Evolutionary conservation across 139 green algal genomes (phyloP).

Genomic region (Dunaliella primolecta): DNA sequence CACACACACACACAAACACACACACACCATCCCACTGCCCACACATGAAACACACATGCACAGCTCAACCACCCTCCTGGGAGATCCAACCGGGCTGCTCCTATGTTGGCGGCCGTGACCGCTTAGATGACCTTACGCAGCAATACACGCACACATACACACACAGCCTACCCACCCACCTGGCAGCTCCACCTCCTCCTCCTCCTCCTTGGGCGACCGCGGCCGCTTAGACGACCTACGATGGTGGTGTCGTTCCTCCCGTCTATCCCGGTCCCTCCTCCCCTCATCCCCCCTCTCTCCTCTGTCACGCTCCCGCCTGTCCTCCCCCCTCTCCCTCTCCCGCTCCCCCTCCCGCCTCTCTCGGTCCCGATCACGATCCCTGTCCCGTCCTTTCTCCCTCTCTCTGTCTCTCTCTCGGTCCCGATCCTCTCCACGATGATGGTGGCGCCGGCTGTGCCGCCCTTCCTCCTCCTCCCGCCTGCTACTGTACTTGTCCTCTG

Average conservation of each 20-base stretch:
- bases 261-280: not conserved
- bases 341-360: not conserved
- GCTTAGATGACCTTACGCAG: too few species aligned
- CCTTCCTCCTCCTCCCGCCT: not conserved
- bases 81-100: too few species aligned
- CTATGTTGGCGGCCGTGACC: too few species aligned
- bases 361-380: not conserved
- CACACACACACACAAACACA: too few species aligned
- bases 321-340: not conserved
- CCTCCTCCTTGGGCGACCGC: not conserved
- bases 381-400: not conserved
- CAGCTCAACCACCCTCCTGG: too few species aligned
- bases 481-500: not conserved
- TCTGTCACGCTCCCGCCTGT: not conserved
- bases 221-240: not conserved
- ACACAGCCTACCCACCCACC: not conserved
- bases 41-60: too few species aligned
- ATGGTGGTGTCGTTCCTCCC: not conserved
- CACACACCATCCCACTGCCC: too few species aligned
- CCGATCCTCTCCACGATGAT: not conserved
- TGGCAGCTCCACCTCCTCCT: not conserved
- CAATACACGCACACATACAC: conserved; percentile 7
- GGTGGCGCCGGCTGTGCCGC: not conserved
- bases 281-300: not conserved
- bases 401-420: not conserved